These are phyloP conservation scores for Torulaspora delbrueckii DNA, from an alignment of 805 yeast genomes.

Conservation along the genomic window DNA sequence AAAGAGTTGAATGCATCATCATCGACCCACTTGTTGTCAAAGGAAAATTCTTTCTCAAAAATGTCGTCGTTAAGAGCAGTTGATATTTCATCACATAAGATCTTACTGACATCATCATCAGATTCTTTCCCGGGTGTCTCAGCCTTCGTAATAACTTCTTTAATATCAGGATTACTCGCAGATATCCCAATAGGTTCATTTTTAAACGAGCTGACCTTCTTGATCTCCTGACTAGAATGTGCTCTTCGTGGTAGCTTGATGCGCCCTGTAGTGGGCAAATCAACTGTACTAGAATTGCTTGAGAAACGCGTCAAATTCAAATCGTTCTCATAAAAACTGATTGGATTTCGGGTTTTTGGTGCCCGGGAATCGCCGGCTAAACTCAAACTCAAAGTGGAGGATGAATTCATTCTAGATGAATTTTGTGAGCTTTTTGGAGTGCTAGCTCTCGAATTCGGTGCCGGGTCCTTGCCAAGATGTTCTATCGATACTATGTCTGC, in stretches of 20 bases:
- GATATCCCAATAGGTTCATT: background rate
- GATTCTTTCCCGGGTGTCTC: background rate
- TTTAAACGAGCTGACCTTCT: background rate
- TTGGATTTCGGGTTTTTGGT: conserved; percentile 16
- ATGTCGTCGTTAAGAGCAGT: conserved; percentile 19
- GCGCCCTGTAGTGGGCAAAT: background rate
- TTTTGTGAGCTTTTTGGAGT: background rate
- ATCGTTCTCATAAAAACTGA: conserved; percentile 18
- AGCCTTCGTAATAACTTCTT: no score
- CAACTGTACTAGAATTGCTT: conserved; percentile 12
- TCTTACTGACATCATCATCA: background rate
- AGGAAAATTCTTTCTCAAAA: conserved; percentile 11
- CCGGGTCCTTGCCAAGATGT: background rate
- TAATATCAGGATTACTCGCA: background rate
- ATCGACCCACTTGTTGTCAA: conserved; percentile 17
- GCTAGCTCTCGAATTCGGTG: background rate
- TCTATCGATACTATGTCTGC: conserved; percentile 3
- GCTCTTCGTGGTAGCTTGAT: conserved; percentile 1
- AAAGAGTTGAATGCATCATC: background rate
- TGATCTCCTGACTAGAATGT: background rate
- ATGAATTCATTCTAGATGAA: background rate
- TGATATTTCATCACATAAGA: conserved; percentile 7
- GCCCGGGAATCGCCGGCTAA: background rate
- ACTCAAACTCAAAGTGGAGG: conserved; percentile 3
- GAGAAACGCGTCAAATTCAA: conserved; percentile 18